Evolutionary conservation across 108 stramenopile genomes (phyloP), one percentile per base, ranked within the genome.

Genomic region (Aureococcus anophagefferens): DNA sequence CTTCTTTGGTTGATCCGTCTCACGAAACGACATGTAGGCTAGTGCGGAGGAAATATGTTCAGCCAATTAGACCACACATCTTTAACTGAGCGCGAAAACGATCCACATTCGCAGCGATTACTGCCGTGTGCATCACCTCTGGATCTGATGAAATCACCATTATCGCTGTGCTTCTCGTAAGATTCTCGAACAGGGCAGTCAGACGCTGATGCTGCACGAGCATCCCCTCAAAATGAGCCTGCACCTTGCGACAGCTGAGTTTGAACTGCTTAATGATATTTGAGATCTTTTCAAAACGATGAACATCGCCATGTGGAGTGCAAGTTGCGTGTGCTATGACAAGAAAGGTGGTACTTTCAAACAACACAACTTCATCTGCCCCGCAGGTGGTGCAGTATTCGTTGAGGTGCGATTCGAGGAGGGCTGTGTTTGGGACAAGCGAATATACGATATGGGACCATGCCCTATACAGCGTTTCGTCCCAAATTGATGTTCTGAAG

Each of bases 241-340:
- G 89, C 1, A 94, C 89, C 83, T 97, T 97, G 70, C 90, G 90
- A 74, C 96, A 97, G 76, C 83, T 84, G 33, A 97, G 87, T 75
- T 99, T 99, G 89, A 98, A 96, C 75, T 98, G 97, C 80, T 98
- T 98, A 79, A 98, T 90, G 85, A 98, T 98, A 74, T 98, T 98
- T 81, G 90, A 91, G 62, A 99, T 96, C 77, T 97, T 97, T 89
- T 99, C 98, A 88, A 94, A 96, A 32, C 98, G 92, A 76, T 99
- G 98, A n/a, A 88, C 84, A 80, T 99, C 98, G 76, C 90, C 85
- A 75, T 96, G 93, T 29, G 80, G 80, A n/a, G 84, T 88, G 33
- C 77, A 30, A 36, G 84, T 76, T 14, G 95, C 89, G 78, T 96
- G 94, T 64, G 87, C 82, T 76, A 99, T 96, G 29, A 97, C 98